These are phyloP conservation scores for Aquanectria penicillioides DNA, from an alignment of 2,329 filamentous ascomycete genomes.

Conservation along the genomic window DNA sequence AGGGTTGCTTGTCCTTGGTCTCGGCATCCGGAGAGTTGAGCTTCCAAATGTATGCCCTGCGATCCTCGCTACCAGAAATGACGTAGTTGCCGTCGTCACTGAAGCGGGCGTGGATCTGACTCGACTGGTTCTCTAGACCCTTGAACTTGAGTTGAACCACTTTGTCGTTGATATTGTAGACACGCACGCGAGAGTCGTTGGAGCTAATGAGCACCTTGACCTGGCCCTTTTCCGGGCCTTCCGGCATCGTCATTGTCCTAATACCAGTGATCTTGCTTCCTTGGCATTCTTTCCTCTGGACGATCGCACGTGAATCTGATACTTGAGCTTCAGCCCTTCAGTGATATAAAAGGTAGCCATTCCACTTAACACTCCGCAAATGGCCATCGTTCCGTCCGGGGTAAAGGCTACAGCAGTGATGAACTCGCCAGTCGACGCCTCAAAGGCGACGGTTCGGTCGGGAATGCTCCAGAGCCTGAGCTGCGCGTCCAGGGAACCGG, in stretches of 20 bases:
- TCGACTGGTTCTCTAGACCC: conserved; percentile 88
- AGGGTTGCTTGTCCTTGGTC: conserved; percentile 80
- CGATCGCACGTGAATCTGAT: conserved; percentile 92
- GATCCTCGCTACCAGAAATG: conserved; percentile 92
- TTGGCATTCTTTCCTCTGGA: conserved; percentile 93
- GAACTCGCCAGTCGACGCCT: conserved; percentile 80
- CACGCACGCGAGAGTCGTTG: conserved; percentile 90
- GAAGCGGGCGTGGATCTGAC: conserved; percentile 89
- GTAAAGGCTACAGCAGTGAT: conserved; percentile 95
- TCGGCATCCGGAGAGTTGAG: conserved; percentile 61
- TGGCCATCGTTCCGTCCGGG: conserved; percentile 88
- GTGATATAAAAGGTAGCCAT: conserved; percentile 93
- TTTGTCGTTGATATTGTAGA: conserved; percentile 90
- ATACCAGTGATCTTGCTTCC: conserved; percentile 97
- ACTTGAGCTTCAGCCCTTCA: conserved; percentile 83
- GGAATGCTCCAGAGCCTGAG: conserved; percentile 96
- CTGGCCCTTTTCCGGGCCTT: conserved; percentile 63
- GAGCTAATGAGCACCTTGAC: conserved; percentile 90
- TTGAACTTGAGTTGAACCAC: conserved; percentile 88
- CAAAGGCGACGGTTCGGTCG: conserved; percentile 91
- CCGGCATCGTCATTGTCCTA: conserved; percentile 72
- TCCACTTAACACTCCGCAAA: conserved; percentile 88
- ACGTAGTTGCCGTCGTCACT: conserved; percentile 88
- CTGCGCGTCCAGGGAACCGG: conserved; percentile 89
- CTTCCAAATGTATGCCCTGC: conserved; percentile 91